Evolutionary conservation across 768 basidiomycete genomes (phyloP).

Genomic region (Russula ochroleuca): DNA sequence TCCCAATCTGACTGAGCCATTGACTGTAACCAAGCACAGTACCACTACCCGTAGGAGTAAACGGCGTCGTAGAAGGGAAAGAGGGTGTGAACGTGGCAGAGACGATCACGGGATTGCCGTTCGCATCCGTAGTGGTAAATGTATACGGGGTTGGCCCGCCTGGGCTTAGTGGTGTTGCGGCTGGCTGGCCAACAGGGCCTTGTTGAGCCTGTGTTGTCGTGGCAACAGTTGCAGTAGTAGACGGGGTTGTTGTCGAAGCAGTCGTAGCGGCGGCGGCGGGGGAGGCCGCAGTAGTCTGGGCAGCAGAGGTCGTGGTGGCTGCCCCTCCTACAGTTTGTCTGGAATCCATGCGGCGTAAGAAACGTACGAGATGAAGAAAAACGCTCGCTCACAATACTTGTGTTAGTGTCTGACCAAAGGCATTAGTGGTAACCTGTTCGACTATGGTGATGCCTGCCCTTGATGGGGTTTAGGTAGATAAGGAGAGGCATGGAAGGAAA

Average conservation of each 20-base stretch:
- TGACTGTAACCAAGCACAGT: constrained; percentile 35
- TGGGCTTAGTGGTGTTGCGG: constrained; percentile 29
- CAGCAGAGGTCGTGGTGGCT: constrained; percentile 25
- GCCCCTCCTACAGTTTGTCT: constrained; percentile 26
- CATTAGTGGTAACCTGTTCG: constrained; percentile 43
- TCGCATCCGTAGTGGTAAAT: constrained; percentile 38
- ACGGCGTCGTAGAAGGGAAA: constrained; percentile 30
- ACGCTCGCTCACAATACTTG: constrained; percentile 39
- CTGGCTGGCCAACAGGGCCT: constrained; percentile 58
- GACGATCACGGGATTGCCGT: constrained; percentile 30
- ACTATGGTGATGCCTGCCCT: constrained; percentile 52
- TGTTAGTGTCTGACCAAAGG: constrained; percentile 41
- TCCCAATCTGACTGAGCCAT: constrained; percentile 33
- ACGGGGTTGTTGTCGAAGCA: constrained; percentile 28
- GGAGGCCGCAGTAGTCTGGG: constrained; percentile 24
- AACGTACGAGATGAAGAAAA: not conserved
- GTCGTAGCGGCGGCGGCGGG: constrained; percentile 29
- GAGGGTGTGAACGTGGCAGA: constrained; percentile 37
- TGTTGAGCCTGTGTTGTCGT: constrained; percentile 30
- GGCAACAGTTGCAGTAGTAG: constrained; percentile 20
- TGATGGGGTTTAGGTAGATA: constrained; percentile 10
- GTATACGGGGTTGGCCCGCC: constrained; percentile 31
- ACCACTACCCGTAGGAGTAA: constrained; percentile 29
- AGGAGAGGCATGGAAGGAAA: constrained; percentile 16
- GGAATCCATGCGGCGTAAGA: constrained; percentile 3